Evolutionary conservation across 1,284 basidiomycete species (phyloP), one percentile per base, ranked within the genome.

Genomic region (Papiliotrema laurentii): DNA sequence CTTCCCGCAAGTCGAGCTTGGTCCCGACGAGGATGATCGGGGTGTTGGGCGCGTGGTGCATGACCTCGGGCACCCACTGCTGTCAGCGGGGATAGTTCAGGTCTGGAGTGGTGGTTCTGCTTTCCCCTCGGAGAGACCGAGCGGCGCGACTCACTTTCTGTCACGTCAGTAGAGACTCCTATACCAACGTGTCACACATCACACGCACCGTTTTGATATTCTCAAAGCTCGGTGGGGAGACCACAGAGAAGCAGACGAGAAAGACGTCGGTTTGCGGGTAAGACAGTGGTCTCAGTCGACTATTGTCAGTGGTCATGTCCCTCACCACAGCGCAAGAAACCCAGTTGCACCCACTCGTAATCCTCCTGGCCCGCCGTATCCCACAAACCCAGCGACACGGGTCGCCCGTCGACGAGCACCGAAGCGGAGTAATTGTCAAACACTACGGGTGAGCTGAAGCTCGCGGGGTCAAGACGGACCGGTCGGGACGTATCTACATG

Each of bases 191-290:
- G n/a, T n/a, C n/a, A n/a, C n/a, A n/a, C n/a, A n/a, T n/a, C n/a
- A n/a, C 16, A 58, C 54, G 31, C 28, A 64, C 59, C 31, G 68
- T 70, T 31, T 59, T 58, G 55, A 72, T 65, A 54, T 71, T 98
- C 77, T 98, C 94, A 69, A 92, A 98, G 75, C 86, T 89, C 25
- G 96, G 90, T 28, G 96, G 96, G 67, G 86, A 89, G 70, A 97
- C 92, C 56, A 98, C 83, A 39, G 92, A 96, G 79, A 98, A 98
- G 75, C 96, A 98, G 72, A 98, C 94, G 73, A 99, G 80, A 78
- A 99, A 98, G 41, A 99, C 92, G 73, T 99, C 96, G 45, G 96
- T 98, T 76, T 98, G 96, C 11, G 96, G 96, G 76, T 99, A 99
- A 51, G 90, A 96, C 58, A 98, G 81, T 40, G 96, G 96, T 61